Conservation (phyloP, 2,329 filamentous ascomycete species). For the Hypoxylon sp. region DNA sequence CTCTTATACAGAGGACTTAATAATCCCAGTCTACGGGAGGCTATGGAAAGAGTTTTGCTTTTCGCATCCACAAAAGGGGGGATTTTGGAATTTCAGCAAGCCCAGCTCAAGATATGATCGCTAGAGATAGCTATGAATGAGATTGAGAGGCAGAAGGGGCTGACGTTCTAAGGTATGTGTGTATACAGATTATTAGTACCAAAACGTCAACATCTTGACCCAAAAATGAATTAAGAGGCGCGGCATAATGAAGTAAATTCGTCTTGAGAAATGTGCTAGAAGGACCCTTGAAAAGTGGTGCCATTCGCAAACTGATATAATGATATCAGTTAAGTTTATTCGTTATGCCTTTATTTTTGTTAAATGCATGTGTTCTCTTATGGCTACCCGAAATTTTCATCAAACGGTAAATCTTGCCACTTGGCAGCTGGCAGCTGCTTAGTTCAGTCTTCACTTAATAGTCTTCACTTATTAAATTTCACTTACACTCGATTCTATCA, state of each 20-base stretch:
- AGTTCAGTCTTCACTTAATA: conserved; percentile 6
- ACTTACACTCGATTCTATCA: conserved; percentile 4
- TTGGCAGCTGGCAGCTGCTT: too few relatives aligned
- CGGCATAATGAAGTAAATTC: conserved; percentile 1
- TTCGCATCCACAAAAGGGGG: conserved; percentile 22
- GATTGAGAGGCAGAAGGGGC: conserved; percentile 10
- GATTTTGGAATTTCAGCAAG: conserved; percentile 25
- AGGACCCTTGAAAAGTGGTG: background rate
- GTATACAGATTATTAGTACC: conserved; percentile 40
- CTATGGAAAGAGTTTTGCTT: conserved; percentile 14
- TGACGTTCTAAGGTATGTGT: conserved; percentile 38
- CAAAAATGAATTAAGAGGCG: conserved; percentile 14
- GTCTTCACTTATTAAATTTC: conserved; percentile 9
- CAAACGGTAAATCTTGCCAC: conserved; percentile 16
- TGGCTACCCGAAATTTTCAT: conserved; percentile 11
- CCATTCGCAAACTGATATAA: background rate
- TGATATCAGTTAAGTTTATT: background rate
- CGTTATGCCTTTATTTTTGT: background rate
- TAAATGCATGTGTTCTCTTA: conserved; percentile 15
- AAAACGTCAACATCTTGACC: conserved; percentile 22
- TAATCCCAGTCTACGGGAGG: conserved; percentile 10
- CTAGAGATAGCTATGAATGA: conserved; percentile 5
- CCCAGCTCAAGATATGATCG: conserved; percentile 16
- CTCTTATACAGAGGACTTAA: background rate
- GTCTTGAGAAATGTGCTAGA: background rate